phyloP scores from a whole-genome alignment of 257 asterid species.

The Przewalskia tangutica region DNA sequence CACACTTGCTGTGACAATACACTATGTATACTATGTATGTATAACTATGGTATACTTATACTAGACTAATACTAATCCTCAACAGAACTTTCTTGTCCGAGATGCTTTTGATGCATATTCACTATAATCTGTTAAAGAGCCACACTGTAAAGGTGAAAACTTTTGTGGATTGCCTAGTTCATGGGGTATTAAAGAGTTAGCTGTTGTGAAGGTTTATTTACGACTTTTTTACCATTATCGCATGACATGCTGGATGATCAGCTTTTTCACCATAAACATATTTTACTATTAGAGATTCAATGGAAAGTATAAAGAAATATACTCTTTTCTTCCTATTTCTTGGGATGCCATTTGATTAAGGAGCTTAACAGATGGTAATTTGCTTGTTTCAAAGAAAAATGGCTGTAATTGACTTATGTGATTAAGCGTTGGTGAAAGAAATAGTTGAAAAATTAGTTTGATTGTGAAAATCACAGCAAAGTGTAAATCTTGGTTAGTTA shows the following conservation, averaged over 20 bases:
- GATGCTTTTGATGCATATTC: not conserved
- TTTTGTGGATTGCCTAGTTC: not conserved
- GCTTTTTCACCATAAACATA: not conserved
- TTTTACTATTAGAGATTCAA: not conserved
- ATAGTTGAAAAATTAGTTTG: not conserved
- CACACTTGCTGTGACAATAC: too few relatives aligned
- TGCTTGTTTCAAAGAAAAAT: not conserved
- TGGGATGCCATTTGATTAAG: not conserved
- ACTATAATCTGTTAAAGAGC: not conserved
- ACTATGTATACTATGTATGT: too few relatives aligned
- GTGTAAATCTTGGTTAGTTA: not conserved
- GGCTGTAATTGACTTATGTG: not conserved
- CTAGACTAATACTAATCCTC: too few relatives aligned
- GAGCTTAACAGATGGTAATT: not conserved
- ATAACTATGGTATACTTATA: too few relatives aligned
- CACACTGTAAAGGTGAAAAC: not conserved
- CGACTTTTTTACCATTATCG: not conserved
- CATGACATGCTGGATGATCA: not conserved
- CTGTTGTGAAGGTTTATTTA: not conserved
- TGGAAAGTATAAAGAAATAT: not conserved
- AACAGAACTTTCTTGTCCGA: not conserved
- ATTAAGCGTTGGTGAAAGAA: not conserved
- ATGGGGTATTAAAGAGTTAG: not conserved
- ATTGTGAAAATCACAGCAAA: not conserved
- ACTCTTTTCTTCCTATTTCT: not conserved